Evolutionary conservation across 495 filamentous ascomycete genomes (phyloP).

Genomic region (Aspergillus indologenus): DNA sequence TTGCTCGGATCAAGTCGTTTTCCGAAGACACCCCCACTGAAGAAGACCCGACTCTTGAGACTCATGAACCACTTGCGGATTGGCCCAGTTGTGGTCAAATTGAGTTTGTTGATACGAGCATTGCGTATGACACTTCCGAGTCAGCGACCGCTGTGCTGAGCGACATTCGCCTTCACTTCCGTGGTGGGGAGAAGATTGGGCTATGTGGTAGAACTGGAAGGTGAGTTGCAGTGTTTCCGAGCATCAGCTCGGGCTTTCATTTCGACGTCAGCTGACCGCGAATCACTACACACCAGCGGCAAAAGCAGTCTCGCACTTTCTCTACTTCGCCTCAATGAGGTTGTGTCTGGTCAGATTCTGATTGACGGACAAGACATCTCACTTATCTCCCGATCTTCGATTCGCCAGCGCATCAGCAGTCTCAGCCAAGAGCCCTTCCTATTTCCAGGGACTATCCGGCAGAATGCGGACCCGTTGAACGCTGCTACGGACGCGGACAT

Average conservation of each 20-base stretch:
- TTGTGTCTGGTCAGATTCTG: slow-evolving; percentile 43
- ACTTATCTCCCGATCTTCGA: slow-evolving; percentile 42
- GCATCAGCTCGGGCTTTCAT: too few relatives aligned
- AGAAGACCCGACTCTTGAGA: slow-evolving; percentile 18
- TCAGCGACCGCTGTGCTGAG: slow-evolving; percentile 47
- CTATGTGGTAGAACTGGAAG: slow-evolving; percentile 40
- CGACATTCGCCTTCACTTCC: slow-evolving; percentile 43
- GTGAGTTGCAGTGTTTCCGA: slow-evolving; percentile 7
- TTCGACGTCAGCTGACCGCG: too few relatives aligned
- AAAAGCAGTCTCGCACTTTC: slow-evolving; percentile 59
- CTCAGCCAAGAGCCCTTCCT: slow-evolving; percentile 60
- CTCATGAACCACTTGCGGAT: slow-evolving; percentile 11
- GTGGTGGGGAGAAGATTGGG: slow-evolving; percentile 51
- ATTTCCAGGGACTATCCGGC: slow-evolving; percentile 53
- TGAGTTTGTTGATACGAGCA: slow-evolving; percentile 65
- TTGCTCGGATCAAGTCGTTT: slow-evolving; percentile 33
- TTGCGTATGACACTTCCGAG: slow-evolving; percentile 62
- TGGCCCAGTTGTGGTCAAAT: slow-evolving; percentile 80
- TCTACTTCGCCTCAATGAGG: slow-evolving; percentile 54
- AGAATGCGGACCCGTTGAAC: too few relatives aligned
- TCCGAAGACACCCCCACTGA: slow-evolving; percentile 25
- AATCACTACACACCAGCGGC: slow-evolving; percentile 37
- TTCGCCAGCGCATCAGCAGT: slow-evolving; percentile 51
- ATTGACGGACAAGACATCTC: slow-evolving; percentile 55
- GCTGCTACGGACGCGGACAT: too few relatives aligned